A percentile compares a stretch with the other conserved stretches of the same genome.
These are phyloP conservation scores for Phytopythium ostracodes DNA, from an alignment of 352 stramenopile species.

Conservation along the genomic window DNA sequence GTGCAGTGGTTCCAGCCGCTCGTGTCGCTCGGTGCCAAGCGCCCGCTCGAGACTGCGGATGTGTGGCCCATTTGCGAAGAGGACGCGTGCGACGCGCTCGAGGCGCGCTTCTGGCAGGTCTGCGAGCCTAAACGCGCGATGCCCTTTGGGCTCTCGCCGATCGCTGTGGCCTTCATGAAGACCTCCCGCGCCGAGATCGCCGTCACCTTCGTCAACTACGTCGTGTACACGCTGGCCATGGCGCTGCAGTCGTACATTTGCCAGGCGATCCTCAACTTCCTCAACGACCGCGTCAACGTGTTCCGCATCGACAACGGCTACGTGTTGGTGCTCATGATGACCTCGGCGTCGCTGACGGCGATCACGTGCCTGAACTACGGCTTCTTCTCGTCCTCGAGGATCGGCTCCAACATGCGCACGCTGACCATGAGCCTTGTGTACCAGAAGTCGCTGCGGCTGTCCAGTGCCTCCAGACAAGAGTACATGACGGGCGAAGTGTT, in stretches of 20 bases:
- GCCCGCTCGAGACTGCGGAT: constrained; percentile 21
- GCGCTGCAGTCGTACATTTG: constrained; percentile 17
- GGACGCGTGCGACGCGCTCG: constrained; percentile 20
- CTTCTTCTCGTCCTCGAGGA: constrained; percentile 28
- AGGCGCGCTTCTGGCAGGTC: constrained; percentile 5
- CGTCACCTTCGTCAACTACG: constrained; percentile 11
- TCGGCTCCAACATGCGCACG: constrained; percentile 31
- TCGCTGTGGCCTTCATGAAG: constrained; percentile 11
- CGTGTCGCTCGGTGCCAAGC: constrained; percentile 29
- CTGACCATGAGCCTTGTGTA: constrained; percentile 42
- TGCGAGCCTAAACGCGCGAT: constrained; percentile 3
- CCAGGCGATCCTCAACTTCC: constrained; percentile 16
- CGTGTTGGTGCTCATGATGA: constrained; percentile 12
- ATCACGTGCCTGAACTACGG: constrained; percentile 30
- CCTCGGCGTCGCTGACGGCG: constrained; percentile 13
- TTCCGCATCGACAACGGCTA: constrained; percentile 17
- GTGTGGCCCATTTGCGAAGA: constrained; percentile 22
- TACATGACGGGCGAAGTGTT: constrained; percentile 37
- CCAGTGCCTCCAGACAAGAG: constrained; percentile 27
- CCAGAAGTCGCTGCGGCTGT: constrained; percentile 48
- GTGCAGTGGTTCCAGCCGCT: constrained; percentile 30
- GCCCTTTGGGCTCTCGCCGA: constrained; percentile 14
- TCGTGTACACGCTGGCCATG: constrained; percentile 18
- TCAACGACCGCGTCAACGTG: constrained; percentile 10
- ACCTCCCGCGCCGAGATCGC: constrained; percentile 11